phyloP scores from a whole-genome alignment of 306 rosid genomes.

The Prinsepia uniflora region DNA sequence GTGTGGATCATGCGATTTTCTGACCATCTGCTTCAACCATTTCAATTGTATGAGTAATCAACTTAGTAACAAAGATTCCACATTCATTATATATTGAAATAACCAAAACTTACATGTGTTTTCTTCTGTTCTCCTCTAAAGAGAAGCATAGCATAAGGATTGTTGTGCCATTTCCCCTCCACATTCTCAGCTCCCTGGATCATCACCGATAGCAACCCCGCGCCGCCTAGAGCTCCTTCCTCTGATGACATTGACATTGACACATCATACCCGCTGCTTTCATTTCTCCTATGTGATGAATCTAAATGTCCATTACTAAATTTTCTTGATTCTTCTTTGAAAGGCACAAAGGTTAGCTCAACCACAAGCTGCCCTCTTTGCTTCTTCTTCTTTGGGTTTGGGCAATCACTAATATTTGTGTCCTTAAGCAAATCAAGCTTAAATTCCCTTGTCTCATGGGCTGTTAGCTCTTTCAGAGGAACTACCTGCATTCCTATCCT shows the following conservation, averaged over 20 bases:
- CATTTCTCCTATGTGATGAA: slow-evolving; percentile 27
- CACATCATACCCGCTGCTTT: slow-evolving; percentile 39
- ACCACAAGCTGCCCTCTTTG: slow-evolving; percentile 63
- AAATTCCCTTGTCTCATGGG: slow-evolving; percentile 55
- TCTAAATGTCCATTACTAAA: slow-evolving; percentile 11
- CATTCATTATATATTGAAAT: too few species aligned
- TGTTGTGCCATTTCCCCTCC: slow-evolving; percentile 76
- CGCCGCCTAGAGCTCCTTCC: slow-evolving; percentile 49
- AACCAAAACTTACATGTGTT: slow-evolving; percentile 52
- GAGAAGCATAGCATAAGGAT: slow-evolving; percentile 64
- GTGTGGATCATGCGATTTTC: slow-evolving; percentile 53
- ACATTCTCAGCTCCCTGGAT: slow-evolving; percentile 77
- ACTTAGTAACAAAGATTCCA: too few species aligned
- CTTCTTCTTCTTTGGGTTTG: slow-evolving; percentile 36
- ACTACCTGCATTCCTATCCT: slow-evolving; percentile 71
- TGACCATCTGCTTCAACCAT: slow-evolving; percentile 38
- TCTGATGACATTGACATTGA: slow-evolving; percentile 39
- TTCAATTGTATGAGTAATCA: neutral
- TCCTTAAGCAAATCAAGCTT: slow-evolving; percentile 73
- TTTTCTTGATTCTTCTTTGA: slow-evolving; percentile 63
- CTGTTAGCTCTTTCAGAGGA: slow-evolving; percentile 64
- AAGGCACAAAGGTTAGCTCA: slow-evolving; percentile 75
- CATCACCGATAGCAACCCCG: slow-evolving; percentile 73
- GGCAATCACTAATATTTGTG: slow-evolving; percentile 34
- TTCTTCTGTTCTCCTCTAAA: slow-evolving; percentile 71